Evolutionary conservation across 2,329 filamentous ascomycete genomes (phyloP).

Genomic region (Aureobasidium subglaciale): DNA sequence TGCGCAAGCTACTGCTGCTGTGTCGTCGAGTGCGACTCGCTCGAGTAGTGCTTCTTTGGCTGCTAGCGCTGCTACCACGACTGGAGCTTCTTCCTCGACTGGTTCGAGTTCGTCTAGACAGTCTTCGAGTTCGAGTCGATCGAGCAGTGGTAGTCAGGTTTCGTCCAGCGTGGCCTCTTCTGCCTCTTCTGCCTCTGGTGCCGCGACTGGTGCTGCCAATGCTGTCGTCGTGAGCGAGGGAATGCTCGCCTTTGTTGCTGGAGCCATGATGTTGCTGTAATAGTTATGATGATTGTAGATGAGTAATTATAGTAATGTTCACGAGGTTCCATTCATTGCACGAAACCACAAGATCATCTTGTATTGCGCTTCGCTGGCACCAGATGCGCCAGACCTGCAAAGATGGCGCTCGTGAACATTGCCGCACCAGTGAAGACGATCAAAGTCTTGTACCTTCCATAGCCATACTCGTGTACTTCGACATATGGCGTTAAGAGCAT

Average conservation of each 20-base stretch:
- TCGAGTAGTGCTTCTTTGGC: not conserved
- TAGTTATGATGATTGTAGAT: not conserved
- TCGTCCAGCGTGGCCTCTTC: not conserved
- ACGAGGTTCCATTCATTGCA: not conserved
- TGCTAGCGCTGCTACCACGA: not conserved
- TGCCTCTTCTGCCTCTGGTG: not conserved
- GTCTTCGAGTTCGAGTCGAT: not conserved
- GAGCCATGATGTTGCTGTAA: conserved; percentile 11
- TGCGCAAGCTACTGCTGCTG: not conserved
- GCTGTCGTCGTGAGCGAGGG: not conserved
- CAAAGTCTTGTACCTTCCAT: conserved; percentile 17
- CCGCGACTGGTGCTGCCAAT: not conserved
- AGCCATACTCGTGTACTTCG: conserved; percentile 15
- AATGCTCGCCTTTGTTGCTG: not conserved
- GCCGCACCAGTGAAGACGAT: conserved; percentile 22
- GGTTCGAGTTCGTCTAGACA: not conserved
- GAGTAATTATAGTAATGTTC: not conserved
- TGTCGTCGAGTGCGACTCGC: not conserved
- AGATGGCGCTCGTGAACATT: not conserved
- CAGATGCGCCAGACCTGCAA: not conserved
- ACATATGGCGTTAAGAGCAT: conserved; percentile 16
- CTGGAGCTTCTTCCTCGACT: not conserved
- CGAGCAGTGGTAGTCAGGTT: not conserved
- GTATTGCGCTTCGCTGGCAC: not conserved
- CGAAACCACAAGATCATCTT: not conserved